phyloP scores from a whole-genome alignment of 108 stramenopile genomes.

The Epipyxis sp. region DNA sequence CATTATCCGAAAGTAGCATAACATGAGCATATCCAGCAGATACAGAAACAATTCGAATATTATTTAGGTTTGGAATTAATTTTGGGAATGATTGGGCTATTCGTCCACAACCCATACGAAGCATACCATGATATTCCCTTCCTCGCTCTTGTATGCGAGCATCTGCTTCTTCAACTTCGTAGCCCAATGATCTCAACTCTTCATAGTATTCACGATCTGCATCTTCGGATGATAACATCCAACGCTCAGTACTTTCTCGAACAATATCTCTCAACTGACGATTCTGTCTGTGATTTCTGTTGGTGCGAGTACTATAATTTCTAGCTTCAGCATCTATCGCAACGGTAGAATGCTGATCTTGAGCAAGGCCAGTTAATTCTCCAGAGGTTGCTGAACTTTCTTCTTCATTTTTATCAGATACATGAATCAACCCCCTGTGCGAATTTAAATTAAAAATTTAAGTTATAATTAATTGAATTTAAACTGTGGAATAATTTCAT shows the following conservation, averaged over 20 bases:
- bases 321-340: conserved; percentile 9
- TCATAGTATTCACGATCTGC: conserved; percentile 24
- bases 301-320: not conserved
- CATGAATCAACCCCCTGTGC: not conserved
- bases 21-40: conserved; percentile 33
- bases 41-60: conserved; percentile 8
- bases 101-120: conserved; percentile 2
- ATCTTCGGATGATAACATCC: conserved; percentile 25
- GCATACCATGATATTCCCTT: conserved; percentile 16
- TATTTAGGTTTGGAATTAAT: not conserved
- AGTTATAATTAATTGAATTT: too few relatives aligned
- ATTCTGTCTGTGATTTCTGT: not conserved
- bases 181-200: conserved; percentile 17
- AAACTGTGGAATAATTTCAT: too few relatives aligned
- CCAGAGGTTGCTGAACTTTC: not conserved
- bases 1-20: not conserved
- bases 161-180: conserved; percentile 15
- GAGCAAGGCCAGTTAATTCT: conserved; percentile 15
- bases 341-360: conserved; percentile 1
- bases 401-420: not conserved
- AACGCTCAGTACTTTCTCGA: conserved; percentile 25
- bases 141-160: conserved; percentile 10
- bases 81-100: not conserved
- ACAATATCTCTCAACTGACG: conserved; percentile 27
- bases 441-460: not conserved